phyloP scores from a whole-genome alignment of 306 rosid genomes.

The Cicer chorassanicum region DNA sequence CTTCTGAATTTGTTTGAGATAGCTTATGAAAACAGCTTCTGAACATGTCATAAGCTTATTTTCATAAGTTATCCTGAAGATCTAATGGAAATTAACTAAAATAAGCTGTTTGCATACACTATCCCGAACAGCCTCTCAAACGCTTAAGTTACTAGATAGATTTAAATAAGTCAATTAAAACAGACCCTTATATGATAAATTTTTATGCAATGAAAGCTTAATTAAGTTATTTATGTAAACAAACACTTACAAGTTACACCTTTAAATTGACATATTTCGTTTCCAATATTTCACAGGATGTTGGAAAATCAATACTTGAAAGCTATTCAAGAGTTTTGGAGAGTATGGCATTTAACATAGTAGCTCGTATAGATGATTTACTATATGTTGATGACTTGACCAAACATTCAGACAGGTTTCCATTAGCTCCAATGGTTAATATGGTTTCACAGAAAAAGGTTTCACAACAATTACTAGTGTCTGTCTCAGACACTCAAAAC shows the following conservation, averaged over 20 bases:
- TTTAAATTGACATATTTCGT: constrained; percentile 16
- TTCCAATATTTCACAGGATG: constrained; percentile 73
- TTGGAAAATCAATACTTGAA: constrained; percentile 91
- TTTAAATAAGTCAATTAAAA: too few species aligned
- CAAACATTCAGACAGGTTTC: constrained; percentile 71
- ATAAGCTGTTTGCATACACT: too few species aligned
- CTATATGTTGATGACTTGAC: constrained; percentile 84
- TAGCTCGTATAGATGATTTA: constrained; percentile 91
- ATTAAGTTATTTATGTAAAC: too few species aligned
- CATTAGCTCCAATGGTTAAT: constrained; percentile 64
- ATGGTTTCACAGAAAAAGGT: constrained; percentile 62
- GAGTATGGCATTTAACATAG: constrained; percentile 87
- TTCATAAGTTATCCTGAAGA: neutral
- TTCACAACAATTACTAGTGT: constrained; percentile 54
- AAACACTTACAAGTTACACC: neutral
- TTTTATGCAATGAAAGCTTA: neutral
- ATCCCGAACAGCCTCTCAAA: too few species aligned
- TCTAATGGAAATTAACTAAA: too few species aligned
- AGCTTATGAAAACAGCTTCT: neutral
- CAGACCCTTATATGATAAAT: too few species aligned
- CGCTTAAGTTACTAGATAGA: too few species aligned
- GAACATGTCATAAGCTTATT: neutral
- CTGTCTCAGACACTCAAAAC: constrained; percentile 53
- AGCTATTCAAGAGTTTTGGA: constrained; percentile 94
- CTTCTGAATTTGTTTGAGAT: neutral